phyloP scores from a whole-genome alignment of 2,329 filamentous ascomycete species.

The Ophiostoma perfectum region DNA sequence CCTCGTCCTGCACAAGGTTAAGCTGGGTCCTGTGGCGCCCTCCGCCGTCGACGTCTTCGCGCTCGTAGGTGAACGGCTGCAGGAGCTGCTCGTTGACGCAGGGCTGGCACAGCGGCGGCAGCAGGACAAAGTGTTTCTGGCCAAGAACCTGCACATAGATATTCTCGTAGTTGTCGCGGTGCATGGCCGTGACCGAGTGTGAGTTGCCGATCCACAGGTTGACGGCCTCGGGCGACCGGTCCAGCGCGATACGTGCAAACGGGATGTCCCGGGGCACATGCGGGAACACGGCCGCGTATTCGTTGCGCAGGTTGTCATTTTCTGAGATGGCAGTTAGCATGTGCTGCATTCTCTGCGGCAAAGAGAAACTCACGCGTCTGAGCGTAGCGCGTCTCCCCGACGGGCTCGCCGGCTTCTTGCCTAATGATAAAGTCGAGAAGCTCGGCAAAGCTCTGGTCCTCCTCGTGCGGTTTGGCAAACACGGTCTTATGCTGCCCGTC shows the following conservation, averaged over 20 bases:
- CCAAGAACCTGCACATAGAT: slow-evolving; percentile 73
- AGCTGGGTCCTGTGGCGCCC: slow-evolving; percentile 23
- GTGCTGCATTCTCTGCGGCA: too few relatives aligned
- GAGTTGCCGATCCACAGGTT: slow-evolving; percentile 81
- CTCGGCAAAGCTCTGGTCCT: slow-evolving; percentile 53
- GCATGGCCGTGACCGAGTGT: slow-evolving; percentile 62
- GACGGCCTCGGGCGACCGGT: slow-evolving; percentile 62
- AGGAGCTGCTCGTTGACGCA: slow-evolving; percentile 62
- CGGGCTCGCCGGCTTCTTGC: slow-evolving; percentile 39
- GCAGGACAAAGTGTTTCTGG: slow-evolving; percentile 66
- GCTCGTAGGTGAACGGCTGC: slow-evolving; percentile 52
- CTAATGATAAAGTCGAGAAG: slow-evolving; percentile 62
- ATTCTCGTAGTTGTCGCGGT: slow-evolving; percentile 83
- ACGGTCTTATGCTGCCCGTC: slow-evolving; percentile 34
- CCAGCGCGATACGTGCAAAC: slow-evolving; percentile 67
- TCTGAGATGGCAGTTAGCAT: slow-evolving; percentile 33
- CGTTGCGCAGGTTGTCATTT: slow-evolving; percentile 73
- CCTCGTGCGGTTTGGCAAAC: slow-evolving; percentile 70
- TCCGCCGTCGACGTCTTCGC: slow-evolving; percentile 29
- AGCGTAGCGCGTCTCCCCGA: slow-evolving; percentile 59
- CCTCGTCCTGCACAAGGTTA: slow-evolving; percentile 30
- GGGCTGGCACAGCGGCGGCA: slow-evolving; percentile 65
- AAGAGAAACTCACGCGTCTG: slow-evolving; percentile 50
- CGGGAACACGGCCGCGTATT: slow-evolving; percentile 59
- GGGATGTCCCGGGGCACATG: slow-evolving; percentile 61